These are phyloP conservation scores for Calonectria multiphialidica DNA, from an alignment of 2,329 filamentous ascomycete genomes.

Conservation along the genomic window DNA sequence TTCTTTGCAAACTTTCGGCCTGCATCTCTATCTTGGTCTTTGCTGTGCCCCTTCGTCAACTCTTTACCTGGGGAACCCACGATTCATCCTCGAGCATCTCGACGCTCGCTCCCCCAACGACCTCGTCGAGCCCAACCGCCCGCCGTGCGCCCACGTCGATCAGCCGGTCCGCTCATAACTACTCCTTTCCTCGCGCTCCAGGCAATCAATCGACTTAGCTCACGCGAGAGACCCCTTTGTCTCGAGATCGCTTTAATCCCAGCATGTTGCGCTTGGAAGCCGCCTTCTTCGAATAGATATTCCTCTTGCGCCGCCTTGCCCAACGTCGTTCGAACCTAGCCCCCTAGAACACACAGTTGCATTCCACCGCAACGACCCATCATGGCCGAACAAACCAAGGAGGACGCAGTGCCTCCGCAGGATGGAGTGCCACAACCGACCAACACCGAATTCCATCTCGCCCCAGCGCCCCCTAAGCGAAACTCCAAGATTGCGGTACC, in stretches of 20 bases:
- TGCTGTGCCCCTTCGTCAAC: slow-evolving; percentile 30
- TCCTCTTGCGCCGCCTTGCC: slow-evolving; percentile 9
- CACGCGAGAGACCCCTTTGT: slow-evolving; percentile 8
- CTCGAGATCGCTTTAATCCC: slow-evolving; percentile 20
- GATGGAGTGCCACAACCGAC: slow-evolving; percentile 35
- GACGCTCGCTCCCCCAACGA: not conserved
- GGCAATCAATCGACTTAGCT: slow-evolving; percentile 4
- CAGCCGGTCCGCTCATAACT: not conserved
- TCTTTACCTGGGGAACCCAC: not conserved
- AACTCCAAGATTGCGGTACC: slow-evolving; percentile 36
- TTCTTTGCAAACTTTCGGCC: slow-evolving; percentile 33
- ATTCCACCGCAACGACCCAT: slow-evolving; percentile 26
- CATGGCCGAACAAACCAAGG: slow-evolving; percentile 39
- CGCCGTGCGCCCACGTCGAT: not conserved
- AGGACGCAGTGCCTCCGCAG: slow-evolving; percentile 37
- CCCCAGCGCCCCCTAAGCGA: slow-evolving; percentile 29
- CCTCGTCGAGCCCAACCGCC: slow-evolving; percentile 10
- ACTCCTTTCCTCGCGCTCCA: not conserved
- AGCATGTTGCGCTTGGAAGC: slow-evolving; percentile 38
- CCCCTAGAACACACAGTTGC: not conserved
- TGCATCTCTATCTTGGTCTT: not conserved
- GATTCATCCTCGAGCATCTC: not conserved
- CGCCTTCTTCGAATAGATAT: slow-evolving; percentile 31
- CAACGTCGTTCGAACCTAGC: slow-evolving; percentile 24
- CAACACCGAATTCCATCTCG: slow-evolving; percentile 31